phyloP scores from a whole-genome alignment of 2,329 filamentous ascomycete genomes.

The Rhytidhysteron rufulum region DNA sequence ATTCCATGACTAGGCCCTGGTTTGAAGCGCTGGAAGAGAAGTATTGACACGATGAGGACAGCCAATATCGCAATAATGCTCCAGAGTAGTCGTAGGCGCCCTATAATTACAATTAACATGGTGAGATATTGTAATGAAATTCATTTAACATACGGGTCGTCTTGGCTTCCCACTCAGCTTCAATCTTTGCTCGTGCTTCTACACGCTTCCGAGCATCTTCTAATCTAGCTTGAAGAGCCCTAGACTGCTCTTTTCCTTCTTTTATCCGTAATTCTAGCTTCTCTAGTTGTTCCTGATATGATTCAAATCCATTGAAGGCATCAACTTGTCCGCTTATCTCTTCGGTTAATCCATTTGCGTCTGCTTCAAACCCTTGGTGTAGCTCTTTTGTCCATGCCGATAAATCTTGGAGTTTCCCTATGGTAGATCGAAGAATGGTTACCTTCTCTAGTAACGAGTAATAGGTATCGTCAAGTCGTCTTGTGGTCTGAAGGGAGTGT shows the following conservation, averaged over 20 bases:
- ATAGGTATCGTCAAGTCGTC: conserved; percentile 69
- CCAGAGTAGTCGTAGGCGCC: conserved; percentile 61
- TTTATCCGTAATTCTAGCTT: conserved; percentile 60
- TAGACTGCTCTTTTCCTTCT: conserved; percentile 57
- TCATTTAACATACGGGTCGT: conserved; percentile 40
- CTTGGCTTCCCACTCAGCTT: conserved; percentile 65
- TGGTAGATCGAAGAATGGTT: conserved; percentile 59
- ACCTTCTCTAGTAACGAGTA: conserved; percentile 69
- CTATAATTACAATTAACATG: conserved; percentile 20
- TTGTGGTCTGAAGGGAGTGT: conserved; percentile 60
- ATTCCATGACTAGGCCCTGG: conserved; percentile 12
- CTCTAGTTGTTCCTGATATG: conserved; percentile 62
- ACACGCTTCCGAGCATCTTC: conserved; percentile 61
- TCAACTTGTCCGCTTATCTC: conserved; percentile 61
- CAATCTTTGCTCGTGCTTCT: conserved; percentile 64
- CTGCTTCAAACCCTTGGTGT: conserved; percentile 56
- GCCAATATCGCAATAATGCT: conserved; percentile 49
- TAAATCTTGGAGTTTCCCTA: conserved; percentile 64
- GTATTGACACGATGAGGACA: conserved; percentile 44
- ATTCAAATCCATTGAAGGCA: conserved; percentile 58
- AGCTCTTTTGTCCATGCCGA: conserved; percentile 58
- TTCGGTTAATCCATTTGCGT: conserved; percentile 55
- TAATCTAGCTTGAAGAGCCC: conserved; percentile 59
- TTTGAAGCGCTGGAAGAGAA: conserved; percentile 35
- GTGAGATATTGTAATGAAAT: background rate